These are phyloP conservation scores for Phoma sp. DNA, from an alignment of 2,329 filamentous ascomycete species.

Conservation along the genomic window DNA sequence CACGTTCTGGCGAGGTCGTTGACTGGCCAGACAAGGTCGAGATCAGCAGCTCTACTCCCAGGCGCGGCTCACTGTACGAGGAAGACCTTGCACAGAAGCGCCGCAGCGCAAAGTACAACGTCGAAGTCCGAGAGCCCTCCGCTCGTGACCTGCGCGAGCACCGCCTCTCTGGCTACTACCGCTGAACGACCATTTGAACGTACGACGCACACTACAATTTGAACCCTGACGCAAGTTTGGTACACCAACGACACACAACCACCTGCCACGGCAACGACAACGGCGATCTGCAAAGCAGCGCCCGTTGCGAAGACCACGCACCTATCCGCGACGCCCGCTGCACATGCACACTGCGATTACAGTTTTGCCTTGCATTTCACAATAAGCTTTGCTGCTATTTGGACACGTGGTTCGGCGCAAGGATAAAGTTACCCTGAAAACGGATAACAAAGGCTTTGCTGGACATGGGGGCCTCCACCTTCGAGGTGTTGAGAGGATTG, in stretches of 20 bases:
- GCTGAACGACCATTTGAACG: conserved; percentile 35
- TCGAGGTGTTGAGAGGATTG: conserved; percentile 32
- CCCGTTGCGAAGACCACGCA: conserved; percentile 33
- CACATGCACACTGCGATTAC: conserved; percentile 16
- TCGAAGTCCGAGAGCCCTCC: conserved; percentile 53
- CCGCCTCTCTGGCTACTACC: conserved; percentile 50
- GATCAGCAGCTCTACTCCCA: conserved; percentile 41
- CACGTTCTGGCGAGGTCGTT: conserved; percentile 47
- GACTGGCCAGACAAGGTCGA: conserved; percentile 47
- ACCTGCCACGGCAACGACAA: conserved; percentile 12
- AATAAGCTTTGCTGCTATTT: conserved; percentile 38
- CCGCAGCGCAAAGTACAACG: conserved; percentile 48
- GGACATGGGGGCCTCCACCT: conserved; percentile 28
- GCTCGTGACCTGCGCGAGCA: conserved; percentile 46
- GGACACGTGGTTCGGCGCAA: conserved; percentile 8
- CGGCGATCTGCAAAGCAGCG: conserved; percentile 22
- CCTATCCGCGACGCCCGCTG: conserved; percentile 23
- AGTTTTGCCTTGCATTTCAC: conserved; percentile 29
- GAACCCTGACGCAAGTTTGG: conserved; percentile 9
- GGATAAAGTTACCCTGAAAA: conserved; percentile 19
- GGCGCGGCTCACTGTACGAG: conserved; percentile 53
- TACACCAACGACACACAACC: conserved; percentile 13
- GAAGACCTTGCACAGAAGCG: conserved; percentile 47
- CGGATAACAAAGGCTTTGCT: conserved; percentile 20
- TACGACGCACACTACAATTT: conserved; percentile 10